Base-by-base conservation (phyloP, 176 grass and related monocot species). In the Elaeis guineensis region DNA sequence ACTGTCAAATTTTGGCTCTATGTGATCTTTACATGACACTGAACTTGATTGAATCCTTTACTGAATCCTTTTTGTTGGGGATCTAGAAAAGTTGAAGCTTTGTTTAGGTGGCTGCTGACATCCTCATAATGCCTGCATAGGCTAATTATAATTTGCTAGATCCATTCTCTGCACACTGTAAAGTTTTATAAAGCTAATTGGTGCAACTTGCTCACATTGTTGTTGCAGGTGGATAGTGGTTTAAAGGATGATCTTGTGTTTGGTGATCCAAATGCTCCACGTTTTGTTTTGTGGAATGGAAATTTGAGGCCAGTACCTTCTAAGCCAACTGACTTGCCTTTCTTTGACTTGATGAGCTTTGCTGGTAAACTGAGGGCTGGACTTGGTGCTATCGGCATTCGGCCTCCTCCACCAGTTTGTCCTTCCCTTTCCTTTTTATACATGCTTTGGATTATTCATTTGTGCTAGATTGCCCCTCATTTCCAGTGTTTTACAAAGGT, bases 311-410 rank as follows among this genome's bases (percentile, higher is more conserved):
- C 93, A 15, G 87, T 98, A 29, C 93, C 93, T 5, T 91, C 84
- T 19, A 92, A 98, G 52, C 76, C 74, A 4, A 83, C 73, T 1
- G 84, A 98, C 62, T 74, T 98, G 17, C 93, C 84, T 2, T 71
- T 89, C 63, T 98, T 98, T 67, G 82, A 92, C 52, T 79, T 98
- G 62, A 89, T 86, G 88, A 98, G 88, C 64, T 52, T 92, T 55
- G 73, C 79, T 14, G 84, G 81, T 67, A 92, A 89, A 75, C 66
- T 98, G 54, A 76, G 84, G 67, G 93, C 93, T 9, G 88, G 88
- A 67, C 69, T 87, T 25, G 93, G 93, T 14, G 93, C 93, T 18
- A 62, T 98, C 4, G 88, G 93, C 63, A 69, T 98, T 69, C 79
- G 93, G 15, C 81, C 82, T 9, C 71, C 87, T 65, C 84, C 93